These are phyloP conservation scores for Fusarium chaquense DNA, from an alignment of 2,329 filamentous ascomycete species.

Conservation along the genomic window DNA sequence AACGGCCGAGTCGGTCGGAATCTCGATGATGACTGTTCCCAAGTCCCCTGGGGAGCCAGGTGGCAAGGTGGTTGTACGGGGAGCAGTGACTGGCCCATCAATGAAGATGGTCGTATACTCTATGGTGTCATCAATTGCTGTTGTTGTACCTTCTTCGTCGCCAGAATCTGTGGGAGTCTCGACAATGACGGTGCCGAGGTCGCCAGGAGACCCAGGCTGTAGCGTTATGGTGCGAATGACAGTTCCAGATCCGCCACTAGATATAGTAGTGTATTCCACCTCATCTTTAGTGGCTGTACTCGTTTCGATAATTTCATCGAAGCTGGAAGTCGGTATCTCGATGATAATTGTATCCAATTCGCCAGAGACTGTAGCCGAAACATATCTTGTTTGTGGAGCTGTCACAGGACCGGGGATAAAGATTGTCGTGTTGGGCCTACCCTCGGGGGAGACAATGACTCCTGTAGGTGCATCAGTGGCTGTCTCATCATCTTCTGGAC, in stretches of 20 bases:
- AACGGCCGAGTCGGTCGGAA: not conserved
- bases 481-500: not conserved
- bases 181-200: not conserved
- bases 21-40: conserved; percentile 1
- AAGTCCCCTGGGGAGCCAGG: not conserved
- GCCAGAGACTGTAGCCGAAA: conserved; percentile 4
- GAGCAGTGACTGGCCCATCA: conserved; percentile 1
- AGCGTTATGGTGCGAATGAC: not conserved
- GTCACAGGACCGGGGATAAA: not conserved
- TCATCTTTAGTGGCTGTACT: not conserved
- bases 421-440: not conserved
- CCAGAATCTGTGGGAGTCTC: not conserved
- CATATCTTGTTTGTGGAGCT: not conserved
- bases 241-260: not conserved
- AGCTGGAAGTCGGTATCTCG: not conserved
- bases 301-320: not conserved
- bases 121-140: not conserved
- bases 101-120: not conserved
- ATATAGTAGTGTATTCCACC: not conserved
- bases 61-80: not conserved
- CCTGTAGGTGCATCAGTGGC: not conserved
- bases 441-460: not conserved
- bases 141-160: not conserved
- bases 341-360: conserved; percentile 7
- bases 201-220: not conserved